Conservation (phyloP, 208 protist species). For the Vickermania spadyakhi region DNA sequence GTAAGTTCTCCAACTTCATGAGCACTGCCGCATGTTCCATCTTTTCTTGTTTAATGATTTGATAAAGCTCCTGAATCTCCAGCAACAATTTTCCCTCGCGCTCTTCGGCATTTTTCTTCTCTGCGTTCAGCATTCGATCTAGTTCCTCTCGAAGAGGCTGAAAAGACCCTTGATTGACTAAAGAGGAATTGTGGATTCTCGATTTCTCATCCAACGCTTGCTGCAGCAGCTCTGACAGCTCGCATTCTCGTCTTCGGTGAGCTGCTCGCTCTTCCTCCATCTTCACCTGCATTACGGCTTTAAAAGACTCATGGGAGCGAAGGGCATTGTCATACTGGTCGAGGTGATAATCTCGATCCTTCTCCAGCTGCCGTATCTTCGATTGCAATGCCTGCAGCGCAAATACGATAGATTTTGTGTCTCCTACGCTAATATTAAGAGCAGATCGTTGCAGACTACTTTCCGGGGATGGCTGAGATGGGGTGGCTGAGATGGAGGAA, state of each 20-base stretch:
- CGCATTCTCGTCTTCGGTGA: slow-evolving; percentile 64
- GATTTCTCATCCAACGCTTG: slow-evolving; percentile 53
- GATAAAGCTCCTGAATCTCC: slow-evolving; percentile 51
- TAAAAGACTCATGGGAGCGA: slow-evolving; percentile 78
- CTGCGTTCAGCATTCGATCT: slow-evolving; percentile 60
- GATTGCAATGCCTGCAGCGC: slow-evolving; percentile 80
- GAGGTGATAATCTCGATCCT: slow-evolving; percentile 81
- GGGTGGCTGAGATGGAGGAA: slow-evolving; percentile 42
- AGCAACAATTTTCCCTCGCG: slow-evolving; percentile 40
- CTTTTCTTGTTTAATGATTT: slow-evolving; percentile 50
- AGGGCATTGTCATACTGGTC: slow-evolving; percentile 79
- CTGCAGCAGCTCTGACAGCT: slow-evolving; percentile 64
- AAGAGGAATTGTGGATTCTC: slow-evolving; percentile 41
- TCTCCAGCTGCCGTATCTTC: slow-evolving; percentile 81
- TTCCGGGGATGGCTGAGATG: slow-evolving; percentile 43
- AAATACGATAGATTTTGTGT: slow-evolving; percentile 88
- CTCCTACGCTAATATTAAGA: slow-evolving; percentile 80
- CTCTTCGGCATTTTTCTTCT: slow-evolving; percentile 46
- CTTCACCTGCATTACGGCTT: slow-evolving; percentile 77
- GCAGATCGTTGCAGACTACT: slow-evolving; percentile 82
- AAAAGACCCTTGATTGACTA: slow-evolving; percentile 33
- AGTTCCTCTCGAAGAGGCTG: slow-evolving; percentile 58
- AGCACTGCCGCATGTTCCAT: slow-evolving; percentile 28
- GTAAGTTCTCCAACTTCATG: slow-evolving; percentile 43
- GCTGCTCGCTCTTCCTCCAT: slow-evolving; percentile 68